These are phyloP conservation scores for Malassezia pachydermatis DNA, from an alignment of 1,284 basidiomycete species.

Conservation along the genomic window DNA sequence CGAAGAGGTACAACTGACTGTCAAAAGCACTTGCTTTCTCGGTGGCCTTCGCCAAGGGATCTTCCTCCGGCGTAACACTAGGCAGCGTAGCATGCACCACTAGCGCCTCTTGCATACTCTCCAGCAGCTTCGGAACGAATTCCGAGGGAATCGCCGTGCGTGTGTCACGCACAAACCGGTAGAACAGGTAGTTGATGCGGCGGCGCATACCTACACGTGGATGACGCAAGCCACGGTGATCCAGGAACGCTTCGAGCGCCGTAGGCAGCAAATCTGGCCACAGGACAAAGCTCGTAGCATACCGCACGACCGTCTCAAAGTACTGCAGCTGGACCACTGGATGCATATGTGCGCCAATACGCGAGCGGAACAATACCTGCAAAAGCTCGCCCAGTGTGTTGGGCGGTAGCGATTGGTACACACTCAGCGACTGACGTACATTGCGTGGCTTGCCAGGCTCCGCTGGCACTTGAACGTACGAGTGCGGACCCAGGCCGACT, in stretches of 20 bases:
- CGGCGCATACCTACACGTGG: conserved; percentile 62
- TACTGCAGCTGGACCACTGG: conserved; percentile 81
- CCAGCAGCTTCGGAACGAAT: conserved; percentile 54
- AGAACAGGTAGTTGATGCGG: conserved; percentile 82
- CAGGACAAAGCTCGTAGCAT: conserved; percentile 84
- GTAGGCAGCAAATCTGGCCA: conserved; percentile 62
- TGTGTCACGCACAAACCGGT: conserved; percentile 75
- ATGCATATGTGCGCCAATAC: conserved; percentile 73
- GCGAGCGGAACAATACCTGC: conserved; percentile 69
- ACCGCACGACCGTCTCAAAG: conserved; percentile 84
- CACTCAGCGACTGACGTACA: conserved; percentile 27
- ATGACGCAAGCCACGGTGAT: conserved; percentile 79
- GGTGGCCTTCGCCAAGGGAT: conserved; percentile 64
- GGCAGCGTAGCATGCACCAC: conserved; percentile 51
- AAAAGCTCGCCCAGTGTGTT: conserved; percentile 86
- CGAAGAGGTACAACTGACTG: conserved; percentile 88
- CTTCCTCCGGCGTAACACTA: conserved; percentile 55
- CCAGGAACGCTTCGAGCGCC: conserved; percentile 79
- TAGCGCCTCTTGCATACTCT: conserved; percentile 51
- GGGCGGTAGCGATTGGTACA: conserved; percentile 55
- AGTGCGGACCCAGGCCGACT: conserved; percentile 35
- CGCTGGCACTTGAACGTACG: conserved; percentile 37
- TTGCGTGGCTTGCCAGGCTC: conserved; percentile 28
- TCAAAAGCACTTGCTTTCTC: conserved; percentile 67
- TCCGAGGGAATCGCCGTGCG: conserved; percentile 64